Evolutionary conservation across 2,329 filamentous ascomycete genomes (phyloP), one percentile per base, ranked within the genome.

Genomic region (Trichophyton equinum): DNA sequence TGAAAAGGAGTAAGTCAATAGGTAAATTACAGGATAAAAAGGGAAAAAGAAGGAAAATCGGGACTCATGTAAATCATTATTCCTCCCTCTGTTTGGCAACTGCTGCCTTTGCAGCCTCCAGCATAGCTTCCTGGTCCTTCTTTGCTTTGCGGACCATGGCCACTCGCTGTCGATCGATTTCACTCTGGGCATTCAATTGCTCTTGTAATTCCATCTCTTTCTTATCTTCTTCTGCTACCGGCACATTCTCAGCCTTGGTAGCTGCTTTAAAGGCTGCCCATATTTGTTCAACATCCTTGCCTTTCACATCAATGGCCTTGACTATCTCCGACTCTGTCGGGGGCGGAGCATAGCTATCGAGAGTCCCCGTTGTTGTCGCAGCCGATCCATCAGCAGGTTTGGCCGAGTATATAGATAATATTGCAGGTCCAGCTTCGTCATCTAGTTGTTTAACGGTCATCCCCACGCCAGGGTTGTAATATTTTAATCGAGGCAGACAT

Each of bases 401-500:
- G 53, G 72, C 70, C 62, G 76, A 78, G 64, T 76, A 77, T 64
- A 77, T 70, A 59, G 74, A 74, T 65, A 77, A 66, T 42, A 70
- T 68, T 33, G 75, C 69, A 49, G 72, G 72, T 2, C 67, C 70
- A 22, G 70, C 72, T 66, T 84, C 79, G 51, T 85, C 75, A 42
- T 72, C 68, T 64, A 82, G 85, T 62, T 88, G 87, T 73, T 87
- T 86, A 68, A 96, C 83, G 62, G 88, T 85, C 82, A 97, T 95
- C 49, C 87, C 84, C 53, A 96, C 74, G 11, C 84, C 77, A 0
- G 94, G 94, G 73, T 99, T 99, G 80, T 95, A 87, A 78, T 86
- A 99, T 80, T 99, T 96, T 66, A 99, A 80, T 61, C 89, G 84
- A 22, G 89, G 89, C 56, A 97, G 85, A 71, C 85, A 87, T 63